Percentiles rank a stretch among this genome's conserved stretches.
phyloP scores from a whole-genome alignment of 1,284 basidiomycete species.

The Moesziomyces parantarcticus region DNA sequence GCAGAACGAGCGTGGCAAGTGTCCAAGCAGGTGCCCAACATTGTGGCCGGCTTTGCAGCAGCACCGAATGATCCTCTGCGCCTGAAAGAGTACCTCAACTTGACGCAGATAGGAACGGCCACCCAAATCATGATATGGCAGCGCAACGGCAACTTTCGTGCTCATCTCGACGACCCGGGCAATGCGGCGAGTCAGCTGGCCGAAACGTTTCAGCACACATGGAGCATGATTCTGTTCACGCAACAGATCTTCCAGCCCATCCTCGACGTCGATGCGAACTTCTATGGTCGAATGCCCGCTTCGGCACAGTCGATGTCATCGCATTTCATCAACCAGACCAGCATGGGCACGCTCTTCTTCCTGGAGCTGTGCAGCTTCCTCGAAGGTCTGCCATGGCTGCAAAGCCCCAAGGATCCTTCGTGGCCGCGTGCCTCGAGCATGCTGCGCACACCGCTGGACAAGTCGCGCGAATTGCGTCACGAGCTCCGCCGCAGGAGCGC shows the following conservation, averaged over 20 bases:
- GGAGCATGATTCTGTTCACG: constrained; percentile 29
- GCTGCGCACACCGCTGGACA: constrained; percentile 22
- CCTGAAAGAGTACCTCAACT: constrained; percentile 36
- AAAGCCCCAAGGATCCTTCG: constrained; percentile 26
- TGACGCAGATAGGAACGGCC: constrained; percentile 28
- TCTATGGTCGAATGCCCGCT: constrained; percentile 29
- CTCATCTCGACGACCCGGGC: constrained; percentile 16
- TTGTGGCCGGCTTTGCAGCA: constrained; percentile 11
- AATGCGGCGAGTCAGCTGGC: constrained; percentile 13
- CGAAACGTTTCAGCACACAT: constrained; percentile 26
- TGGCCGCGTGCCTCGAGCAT: constrained; percentile 32
- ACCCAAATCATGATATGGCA: constrained; percentile 46
- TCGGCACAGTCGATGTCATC: constrained; percentile 38
- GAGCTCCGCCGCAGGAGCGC: constrained; percentile 31
- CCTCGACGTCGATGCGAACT: constrained; percentile 22
- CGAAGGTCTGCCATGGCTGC: constrained; percentile 38
- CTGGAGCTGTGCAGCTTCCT: constrained; percentile 40
- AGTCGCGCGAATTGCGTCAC: constrained; percentile 24
- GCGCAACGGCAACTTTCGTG: constrained; percentile 36
- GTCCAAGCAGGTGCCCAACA: constrained; percentile 26
- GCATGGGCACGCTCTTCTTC: constrained; percentile 34
- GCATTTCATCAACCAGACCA: constrained; percentile 27
- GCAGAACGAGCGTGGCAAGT: constrained; percentile 21
- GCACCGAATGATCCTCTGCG: constrained; percentile 26
- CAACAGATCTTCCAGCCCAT: constrained; percentile 30